Conservation (phyloP, 306 rosid species). For the Carpinus fangiana region DNA sequence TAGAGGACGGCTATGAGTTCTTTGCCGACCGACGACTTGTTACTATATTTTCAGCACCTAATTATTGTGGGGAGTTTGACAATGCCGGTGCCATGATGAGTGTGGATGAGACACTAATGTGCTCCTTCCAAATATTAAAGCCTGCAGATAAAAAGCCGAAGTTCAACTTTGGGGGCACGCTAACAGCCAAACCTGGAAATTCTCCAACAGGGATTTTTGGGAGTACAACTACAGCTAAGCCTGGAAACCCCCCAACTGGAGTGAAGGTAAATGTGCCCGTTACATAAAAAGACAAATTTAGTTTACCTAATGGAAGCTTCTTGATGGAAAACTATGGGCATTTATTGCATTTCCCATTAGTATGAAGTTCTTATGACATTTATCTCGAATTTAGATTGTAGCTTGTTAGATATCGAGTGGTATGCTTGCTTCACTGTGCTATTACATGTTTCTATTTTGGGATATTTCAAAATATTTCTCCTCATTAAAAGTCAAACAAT, state of each 20-base stretch:
- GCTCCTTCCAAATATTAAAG: constrained; percentile 94
- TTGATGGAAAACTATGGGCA: neutral
- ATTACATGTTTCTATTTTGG: neutral
- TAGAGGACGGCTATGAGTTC: constrained; percentile 92
- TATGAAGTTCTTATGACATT: constrained; percentile 8
- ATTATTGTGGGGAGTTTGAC: constrained; percentile 94
- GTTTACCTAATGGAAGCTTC: constrained; percentile 18
- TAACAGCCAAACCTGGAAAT: constrained; percentile 74
- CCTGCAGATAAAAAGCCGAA: constrained; percentile 66
- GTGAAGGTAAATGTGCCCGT: constrained; percentile 41
- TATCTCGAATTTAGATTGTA: neutral
- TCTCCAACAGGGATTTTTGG: constrained; percentile 48
- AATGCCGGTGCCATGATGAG: constrained; percentile 99
- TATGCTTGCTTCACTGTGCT: neutral
- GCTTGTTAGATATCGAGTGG: neutral
- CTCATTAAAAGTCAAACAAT: neutral
- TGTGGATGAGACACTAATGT: constrained; percentile 91
- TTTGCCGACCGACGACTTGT: constrained; percentile 87
- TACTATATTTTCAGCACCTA: constrained; percentile 93
- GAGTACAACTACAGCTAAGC: constrained; percentile 38
- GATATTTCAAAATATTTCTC: neutral
- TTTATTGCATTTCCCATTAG: neutral
- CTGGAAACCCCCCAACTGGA: constrained; percentile 31
- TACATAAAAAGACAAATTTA: constrained; percentile 4
- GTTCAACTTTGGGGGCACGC: constrained; percentile 60